Conservation (phyloP, 129 eudicot genomes). For the Arctium minus region DNA sequence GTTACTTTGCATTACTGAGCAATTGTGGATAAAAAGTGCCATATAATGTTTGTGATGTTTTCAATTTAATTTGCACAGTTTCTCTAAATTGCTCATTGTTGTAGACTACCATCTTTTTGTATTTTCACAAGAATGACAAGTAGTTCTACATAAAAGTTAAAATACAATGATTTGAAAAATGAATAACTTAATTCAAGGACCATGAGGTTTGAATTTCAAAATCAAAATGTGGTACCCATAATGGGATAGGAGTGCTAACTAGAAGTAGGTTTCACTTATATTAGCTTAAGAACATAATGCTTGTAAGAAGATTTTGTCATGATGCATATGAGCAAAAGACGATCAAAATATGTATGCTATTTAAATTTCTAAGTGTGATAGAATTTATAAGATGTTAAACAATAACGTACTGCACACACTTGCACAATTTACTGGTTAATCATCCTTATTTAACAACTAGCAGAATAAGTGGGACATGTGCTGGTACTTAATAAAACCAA, state of each 20-base stretch:
- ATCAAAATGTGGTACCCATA: neutral
- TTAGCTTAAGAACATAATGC: neutral
- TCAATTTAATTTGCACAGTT: neutral
- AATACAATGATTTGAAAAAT: neutral
- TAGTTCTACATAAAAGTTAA: neutral
- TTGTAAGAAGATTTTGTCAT: neutral
- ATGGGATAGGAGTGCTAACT: neutral
- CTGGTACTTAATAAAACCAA: neutral
- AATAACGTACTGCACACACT: neutral
- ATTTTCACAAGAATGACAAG: neutral
- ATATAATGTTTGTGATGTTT: neutral
- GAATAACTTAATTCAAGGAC: neutral
- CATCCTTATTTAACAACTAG: neutral
- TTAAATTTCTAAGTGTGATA: neutral
- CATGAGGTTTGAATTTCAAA: conserved; percentile 4
- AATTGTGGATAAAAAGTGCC: neutral
- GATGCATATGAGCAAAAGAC: neutral
- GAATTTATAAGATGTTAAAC: neutral
- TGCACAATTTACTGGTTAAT: neutral
- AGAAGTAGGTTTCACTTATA: neutral
- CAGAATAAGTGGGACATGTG: neutral
- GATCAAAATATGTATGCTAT: neutral
- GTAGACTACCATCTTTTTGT: neutral
- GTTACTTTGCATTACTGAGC: no score
- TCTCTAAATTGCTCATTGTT: neutral